phyloP scores from a whole-genome alignment of 106 monocot species.

The Acanthochlamys bracteata region DNA sequence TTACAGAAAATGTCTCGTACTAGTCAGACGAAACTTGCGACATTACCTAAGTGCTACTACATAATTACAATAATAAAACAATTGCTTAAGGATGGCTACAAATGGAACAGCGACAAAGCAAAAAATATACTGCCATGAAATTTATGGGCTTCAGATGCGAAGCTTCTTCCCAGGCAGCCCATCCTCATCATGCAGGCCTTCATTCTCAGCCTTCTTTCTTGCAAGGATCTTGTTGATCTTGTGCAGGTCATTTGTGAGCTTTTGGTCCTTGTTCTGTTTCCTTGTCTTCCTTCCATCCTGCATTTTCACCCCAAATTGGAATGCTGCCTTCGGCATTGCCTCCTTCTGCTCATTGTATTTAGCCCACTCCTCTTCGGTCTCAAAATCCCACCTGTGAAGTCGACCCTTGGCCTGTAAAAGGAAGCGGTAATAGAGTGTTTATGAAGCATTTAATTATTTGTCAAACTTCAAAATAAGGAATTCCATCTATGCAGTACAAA shows the following conservation, averaged over 20 bases:
- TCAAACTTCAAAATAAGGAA: too few species aligned
- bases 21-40: too few species aligned
- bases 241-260: constrained; percentile 92
- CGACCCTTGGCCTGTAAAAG: constrained; percentile 82
- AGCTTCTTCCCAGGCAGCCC: constrained; percentile 71
- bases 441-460: too few species aligned
- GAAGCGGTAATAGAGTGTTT: neutral
- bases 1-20: too few species aligned
- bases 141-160: constrained; percentile 34
- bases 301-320: constrained; percentile 99
- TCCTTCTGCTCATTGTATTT: constrained; percentile 98
- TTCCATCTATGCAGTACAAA: too few species aligned
- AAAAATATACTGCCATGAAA: too few species aligned
- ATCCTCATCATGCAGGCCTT: constrained; percentile 48
- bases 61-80: too few species aligned
- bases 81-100: too few species aligned
- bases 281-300: constrained; percentile 96
- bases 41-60: too few species aligned
- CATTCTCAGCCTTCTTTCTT: constrained; percentile 72
- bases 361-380: constrained; percentile 98
- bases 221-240: constrained; percentile 92
- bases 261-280: constrained; percentile 98
- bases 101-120: too few species aligned
- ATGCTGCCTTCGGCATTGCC: constrained; percentile 98
- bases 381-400: constrained; percentile 96